phyloP scores from a whole-genome alignment of 2,329 filamentous ascomycete species.

The Zasmidium cellare region DNA sequence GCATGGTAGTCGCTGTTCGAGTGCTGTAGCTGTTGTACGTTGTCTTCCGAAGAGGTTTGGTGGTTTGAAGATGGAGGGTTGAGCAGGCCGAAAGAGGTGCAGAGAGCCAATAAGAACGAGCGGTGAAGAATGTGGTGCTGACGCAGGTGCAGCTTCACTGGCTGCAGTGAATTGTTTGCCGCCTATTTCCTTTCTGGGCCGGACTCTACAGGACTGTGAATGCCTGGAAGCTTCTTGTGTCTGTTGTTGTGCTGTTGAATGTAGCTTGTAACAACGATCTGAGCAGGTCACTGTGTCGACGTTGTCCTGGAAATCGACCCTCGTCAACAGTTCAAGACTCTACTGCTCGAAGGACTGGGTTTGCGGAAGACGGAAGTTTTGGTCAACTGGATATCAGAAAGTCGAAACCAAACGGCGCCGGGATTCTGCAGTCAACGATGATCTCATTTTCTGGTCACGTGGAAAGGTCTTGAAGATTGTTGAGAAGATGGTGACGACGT shows the following conservation, averaged over 20 bases:
- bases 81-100: not conserved
- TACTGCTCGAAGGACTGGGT: too few species aligned
- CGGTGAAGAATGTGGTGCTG: not conserved
- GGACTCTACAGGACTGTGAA: too few species aligned
- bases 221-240: not conserved
- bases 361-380: too few species aligned
- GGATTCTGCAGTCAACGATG: not conserved
- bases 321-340: too few species aligned
- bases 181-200: not conserved
- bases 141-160: not conserved
- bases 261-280: not conserved
- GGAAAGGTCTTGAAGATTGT: not conserved
- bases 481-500: too few species aligned
- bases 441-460: not conserved
- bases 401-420: not conserved
- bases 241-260: not conserved
- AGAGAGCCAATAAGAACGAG: not conserved
- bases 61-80: not conserved
- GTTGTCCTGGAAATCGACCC: not conserved
- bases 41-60: too few species aligned
- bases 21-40: not conserved
- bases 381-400: not conserved
- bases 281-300: not conserved
- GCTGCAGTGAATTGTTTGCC: not conserved
- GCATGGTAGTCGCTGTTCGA: not conserved